Conservation (phyloP, 305 asterid species). For the Lippia alba region DNA sequence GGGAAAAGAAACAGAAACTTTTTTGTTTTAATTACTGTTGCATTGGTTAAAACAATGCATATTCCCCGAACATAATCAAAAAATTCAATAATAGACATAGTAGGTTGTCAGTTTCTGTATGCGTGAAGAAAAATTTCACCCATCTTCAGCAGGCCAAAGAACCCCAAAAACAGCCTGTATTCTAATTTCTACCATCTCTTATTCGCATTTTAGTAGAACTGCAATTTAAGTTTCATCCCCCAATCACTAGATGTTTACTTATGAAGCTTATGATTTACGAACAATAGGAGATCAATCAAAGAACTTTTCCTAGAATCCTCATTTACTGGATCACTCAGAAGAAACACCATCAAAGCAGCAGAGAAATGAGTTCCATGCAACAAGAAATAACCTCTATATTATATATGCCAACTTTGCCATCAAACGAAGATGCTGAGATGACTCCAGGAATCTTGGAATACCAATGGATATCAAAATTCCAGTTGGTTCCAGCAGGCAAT, state of each 20-base stretch:
- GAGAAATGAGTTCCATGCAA: conserved; percentile 20
- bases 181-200: conserved; percentile 5
- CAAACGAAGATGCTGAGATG: conserved; percentile 96
- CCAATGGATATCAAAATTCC: conserved; percentile 99
- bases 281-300: neutral
- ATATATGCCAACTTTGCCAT: conserved; percentile 94
- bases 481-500: conserved; percentile 94
- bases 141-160: conserved; percentile 28
- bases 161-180: conserved; percentile 8
- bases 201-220: conserved; percentile 3
- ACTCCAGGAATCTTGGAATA: conserved; percentile 95
- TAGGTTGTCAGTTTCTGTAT: neutral
- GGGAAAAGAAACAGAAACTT: neutral
- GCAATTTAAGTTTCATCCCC: conserved; percentile 15
- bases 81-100: conserved; percentile 1
- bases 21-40: conserved; percentile 7
- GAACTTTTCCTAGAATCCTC: neutral
- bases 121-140: conserved; percentile 1
- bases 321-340: conserved; percentile 21
- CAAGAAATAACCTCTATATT: conserved; percentile 79
- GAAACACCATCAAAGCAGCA: conserved; percentile 19
- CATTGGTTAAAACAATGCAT: conserved; percentile 23
- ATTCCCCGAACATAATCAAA: conserved; percentile 7
- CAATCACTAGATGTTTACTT: conserved; percentile 13
- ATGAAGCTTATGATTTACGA: conserved; percentile 2